A percentile compares a stretch with the other conserved stretches of the same genome.
Conservation (phyloP, 2,329 filamentous ascomycete genomes). For the Fusarium verticillioides region DNA sequence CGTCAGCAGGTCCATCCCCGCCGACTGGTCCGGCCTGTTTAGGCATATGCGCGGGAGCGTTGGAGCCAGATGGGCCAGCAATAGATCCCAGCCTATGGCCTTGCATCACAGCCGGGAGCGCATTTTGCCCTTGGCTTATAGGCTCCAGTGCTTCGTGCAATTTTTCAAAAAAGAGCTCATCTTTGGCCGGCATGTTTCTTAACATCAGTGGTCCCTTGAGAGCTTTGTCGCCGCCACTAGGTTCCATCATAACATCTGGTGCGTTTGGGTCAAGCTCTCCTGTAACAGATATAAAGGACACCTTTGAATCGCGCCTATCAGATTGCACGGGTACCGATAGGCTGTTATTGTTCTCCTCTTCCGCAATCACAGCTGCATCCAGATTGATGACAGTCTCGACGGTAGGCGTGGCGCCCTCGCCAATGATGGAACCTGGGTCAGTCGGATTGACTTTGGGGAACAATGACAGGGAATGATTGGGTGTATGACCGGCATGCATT, state of each 20-base stretch:
- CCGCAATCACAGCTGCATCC: constrained; percentile 1
- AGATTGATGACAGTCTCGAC: constrained; percentile 32
- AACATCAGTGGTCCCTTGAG: constrained; percentile 66
- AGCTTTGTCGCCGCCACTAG: constrained; percentile 55
- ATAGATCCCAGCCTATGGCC: constrained; percentile 40
- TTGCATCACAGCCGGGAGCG: constrained; percentile 58
- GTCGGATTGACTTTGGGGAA: constrained; percentile 59
- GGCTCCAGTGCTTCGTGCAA: constrained; percentile 64
- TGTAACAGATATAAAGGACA: constrained; percentile 21
- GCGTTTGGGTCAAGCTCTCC: constrained; percentile 31
- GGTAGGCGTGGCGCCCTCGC: constrained; percentile 46
- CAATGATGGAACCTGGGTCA: constrained; percentile 44
- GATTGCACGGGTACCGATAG: constrained; percentile 6
- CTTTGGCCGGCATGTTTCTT: constrained; percentile 65
- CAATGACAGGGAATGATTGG: constrained; percentile 67
- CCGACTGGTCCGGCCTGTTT: constrained; percentile 25
- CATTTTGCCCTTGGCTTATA: constrained; percentile 59
- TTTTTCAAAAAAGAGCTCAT: constrained; percentile 64
- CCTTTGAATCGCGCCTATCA: constrained; percentile 29
- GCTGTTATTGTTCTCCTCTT: neutral
- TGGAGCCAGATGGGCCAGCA: constrained; percentile 25
- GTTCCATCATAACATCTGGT: constrained; percentile 50
- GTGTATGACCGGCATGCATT: constrained; percentile 72
- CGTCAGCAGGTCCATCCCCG: constrained; percentile 40
- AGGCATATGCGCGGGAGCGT: constrained; percentile 18